phyloP scores from a whole-genome alignment of 192 early-diverging fungal genomes.

The Coemansia sp. region DNA sequence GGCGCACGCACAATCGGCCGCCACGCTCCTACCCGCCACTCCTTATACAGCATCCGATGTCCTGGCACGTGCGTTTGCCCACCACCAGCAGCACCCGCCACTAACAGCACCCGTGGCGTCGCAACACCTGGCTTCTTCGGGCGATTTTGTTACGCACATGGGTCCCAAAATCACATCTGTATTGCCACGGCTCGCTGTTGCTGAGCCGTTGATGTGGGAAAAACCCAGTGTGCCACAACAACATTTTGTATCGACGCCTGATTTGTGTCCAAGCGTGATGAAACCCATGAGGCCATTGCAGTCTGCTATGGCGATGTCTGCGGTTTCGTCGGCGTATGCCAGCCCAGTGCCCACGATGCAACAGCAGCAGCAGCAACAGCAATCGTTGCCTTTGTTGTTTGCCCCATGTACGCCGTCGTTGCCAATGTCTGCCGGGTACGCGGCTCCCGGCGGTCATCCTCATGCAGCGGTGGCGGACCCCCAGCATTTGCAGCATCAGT shows the following conservation, averaged over 20 bases:
- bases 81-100: constrained; percentile 4
- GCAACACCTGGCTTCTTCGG: neutral
- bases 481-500: neutral
- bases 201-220: neutral
- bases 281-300: neutral
- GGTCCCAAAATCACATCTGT: constrained; percentile 1
- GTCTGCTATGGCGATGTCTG: neutral
- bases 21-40: constrained; percentile 2
- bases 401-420: constrained; percentile 39
- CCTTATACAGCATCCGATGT: neutral
- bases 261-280: too few relatives aligned
- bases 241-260: neutral
- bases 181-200: constrained; percentile 7
- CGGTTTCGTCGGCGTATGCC: neutral
- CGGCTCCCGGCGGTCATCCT: neutral
- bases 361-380: constrained; percentile 6
- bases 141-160: constrained; percentile 1
- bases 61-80: neutral
- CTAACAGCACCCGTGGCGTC: constrained; percentile 21
- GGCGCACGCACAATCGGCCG: neutral
- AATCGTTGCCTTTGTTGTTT: constrained; percentile 28
- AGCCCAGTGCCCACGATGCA: neutral
- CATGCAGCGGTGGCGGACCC: neutral
- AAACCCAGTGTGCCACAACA: neutral
- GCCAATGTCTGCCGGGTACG: constrained; percentile 3